These are phyloP conservation scores for Coniochaeta hoffmannii DNA, from an alignment of 2,329 filamentous ascomycete species.

Conservation along the genomic window DNA sequence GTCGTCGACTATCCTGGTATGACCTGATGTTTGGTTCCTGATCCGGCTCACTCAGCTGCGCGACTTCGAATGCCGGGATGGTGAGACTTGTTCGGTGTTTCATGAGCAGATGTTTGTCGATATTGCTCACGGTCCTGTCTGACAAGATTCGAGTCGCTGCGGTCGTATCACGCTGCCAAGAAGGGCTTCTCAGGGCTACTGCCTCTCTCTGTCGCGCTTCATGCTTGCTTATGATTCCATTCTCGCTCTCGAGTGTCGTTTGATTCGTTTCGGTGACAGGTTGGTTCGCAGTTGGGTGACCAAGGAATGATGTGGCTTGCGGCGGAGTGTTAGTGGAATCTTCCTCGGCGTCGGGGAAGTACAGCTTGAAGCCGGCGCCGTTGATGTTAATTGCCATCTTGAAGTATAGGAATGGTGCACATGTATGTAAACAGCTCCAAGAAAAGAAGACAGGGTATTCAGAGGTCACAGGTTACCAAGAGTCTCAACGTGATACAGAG, in stretches of 20 bases:
- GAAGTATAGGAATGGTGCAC: neutral
- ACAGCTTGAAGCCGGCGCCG: neutral
- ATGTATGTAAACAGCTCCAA: neutral
- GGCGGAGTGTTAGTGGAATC: neutral
- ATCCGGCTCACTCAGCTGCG: neutral
- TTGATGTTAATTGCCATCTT: neutral
- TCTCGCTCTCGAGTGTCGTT: neutral
- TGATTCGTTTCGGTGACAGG: neutral
- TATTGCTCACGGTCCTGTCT: neutral
- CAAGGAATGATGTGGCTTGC: neutral
- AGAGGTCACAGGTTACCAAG: neutral
- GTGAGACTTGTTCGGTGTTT: neutral
- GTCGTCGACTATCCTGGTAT: neutral
- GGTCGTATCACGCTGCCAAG: neutral
- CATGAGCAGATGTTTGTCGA: neutral
- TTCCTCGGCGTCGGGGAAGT: neutral
- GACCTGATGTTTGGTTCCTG: neutral
- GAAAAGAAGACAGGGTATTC: neutral
- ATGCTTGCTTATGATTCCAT: neutral
- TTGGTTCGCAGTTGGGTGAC: neutral
- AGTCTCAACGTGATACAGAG: neutral
- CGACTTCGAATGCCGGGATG: neutral
- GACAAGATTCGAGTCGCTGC: neutral
- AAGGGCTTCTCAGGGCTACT: neutral
- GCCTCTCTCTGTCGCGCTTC: neutral